Evolutionary conservation across 352 stramenopile species (phyloP), one percentile per base, ranked within the genome.

Genomic region (Phytophthora gonapodyides): DNA sequence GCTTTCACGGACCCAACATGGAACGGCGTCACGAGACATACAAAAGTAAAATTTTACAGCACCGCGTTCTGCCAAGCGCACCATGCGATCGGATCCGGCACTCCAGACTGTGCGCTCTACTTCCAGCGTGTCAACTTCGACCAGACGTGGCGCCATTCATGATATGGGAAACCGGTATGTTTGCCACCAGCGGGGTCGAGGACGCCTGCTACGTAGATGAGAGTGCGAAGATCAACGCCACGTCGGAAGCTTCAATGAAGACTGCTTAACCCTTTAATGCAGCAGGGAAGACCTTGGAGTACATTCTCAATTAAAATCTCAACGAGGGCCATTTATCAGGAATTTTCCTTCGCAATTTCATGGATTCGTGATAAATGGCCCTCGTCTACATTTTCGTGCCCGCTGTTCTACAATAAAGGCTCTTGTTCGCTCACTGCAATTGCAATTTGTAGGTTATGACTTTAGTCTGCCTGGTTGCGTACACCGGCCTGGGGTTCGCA

Each of bases 11-110:
- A 15, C 45, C 56, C 19, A 57, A 42, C 44, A 36, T 64, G 36
- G 56, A 37, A 57, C 13, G 33, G 46, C 16, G 56, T 51, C 5
- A 64, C 45, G 51, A n/a, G 37, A 17, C 36, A 45, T 19, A 58
- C 36, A 10, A 64, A 64, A 7, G 36, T 63, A 8, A n/a, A 50
- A 5, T 63, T 57, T 27, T 64, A 51, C 56, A 64, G 46, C 46
- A 43, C 45, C 15, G 46, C 33, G 16, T 45, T 43, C 16, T 57
- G 30, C 34, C 36, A 57, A 30, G 31, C 45, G 3, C 27, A 63
- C 38, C 40, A 63, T 48, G 45, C 45, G 1, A 34, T 63, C 40
- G 45, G 56, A 21, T 44, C 35, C 17, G 56, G 37, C 2, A 50
- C 56, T 11, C 43, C 55, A 12, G 55, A 62, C 9, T 43, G 55